Conservation (phyloP, 176 grass and related monocot genomes). For the Neostapfia colusana region DNA sequence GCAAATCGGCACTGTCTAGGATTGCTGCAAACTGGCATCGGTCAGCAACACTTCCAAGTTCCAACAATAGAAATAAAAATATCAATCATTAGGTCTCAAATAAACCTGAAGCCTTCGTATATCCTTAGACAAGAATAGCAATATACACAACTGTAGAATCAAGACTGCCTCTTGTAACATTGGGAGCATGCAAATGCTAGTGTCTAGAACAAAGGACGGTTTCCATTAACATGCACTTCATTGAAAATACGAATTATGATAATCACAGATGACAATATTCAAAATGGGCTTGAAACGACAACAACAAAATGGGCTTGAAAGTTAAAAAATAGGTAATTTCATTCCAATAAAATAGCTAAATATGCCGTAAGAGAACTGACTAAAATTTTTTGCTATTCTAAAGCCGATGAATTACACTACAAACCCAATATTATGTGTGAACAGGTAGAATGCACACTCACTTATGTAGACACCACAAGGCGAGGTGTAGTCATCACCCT, state of each 20-base stretch:
- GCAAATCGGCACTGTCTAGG: neutral
- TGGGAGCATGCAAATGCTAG: no score
- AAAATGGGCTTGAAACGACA: neutral
- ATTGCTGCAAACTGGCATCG: neutral
- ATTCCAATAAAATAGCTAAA: neutral
- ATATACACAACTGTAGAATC: no score
- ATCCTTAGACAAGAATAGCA: neutral
- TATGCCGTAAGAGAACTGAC: neutral
- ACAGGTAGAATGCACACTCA: slow-evolving; percentile 36
- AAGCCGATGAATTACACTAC: neutral
- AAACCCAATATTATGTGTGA: neutral
- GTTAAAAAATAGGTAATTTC: neutral
- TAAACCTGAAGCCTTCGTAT: neutral
- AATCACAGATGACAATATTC: neutral
- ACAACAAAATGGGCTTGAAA: neutral
- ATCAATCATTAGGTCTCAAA: neutral
- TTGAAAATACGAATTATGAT: slow-evolving; percentile 5
- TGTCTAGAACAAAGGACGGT: neutral
- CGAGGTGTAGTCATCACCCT: slow-evolving; percentile 58
- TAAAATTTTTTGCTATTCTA: neutral
- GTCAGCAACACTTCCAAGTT: slow-evolving; percentile 15
- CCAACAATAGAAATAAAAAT: neutral
- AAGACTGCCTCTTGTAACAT: no score
- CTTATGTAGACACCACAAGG: slow-evolving; percentile 70
- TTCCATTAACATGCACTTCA: neutral